Percentiles rank a stretch among this genome's conserved stretches.
These are phyloP conservation scores for Talaromyces amestolkiae DNA, from an alignment of 2,329 filamentous ascomycete genomes.

Conservation along the genomic window DNA sequence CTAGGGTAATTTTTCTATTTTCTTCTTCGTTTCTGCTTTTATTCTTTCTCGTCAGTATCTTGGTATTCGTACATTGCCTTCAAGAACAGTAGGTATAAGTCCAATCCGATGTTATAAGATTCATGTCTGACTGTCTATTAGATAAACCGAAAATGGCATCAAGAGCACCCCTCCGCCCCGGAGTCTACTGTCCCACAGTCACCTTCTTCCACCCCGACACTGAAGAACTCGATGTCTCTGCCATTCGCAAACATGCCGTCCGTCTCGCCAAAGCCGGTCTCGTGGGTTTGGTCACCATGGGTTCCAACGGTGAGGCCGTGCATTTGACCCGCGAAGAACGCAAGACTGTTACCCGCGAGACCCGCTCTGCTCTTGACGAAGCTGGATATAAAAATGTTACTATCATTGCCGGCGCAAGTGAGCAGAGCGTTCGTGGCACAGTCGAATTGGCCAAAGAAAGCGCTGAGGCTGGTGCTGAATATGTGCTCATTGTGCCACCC, in stretches of 20 bases:
- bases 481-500: conserved; percentile 74
- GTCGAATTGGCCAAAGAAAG: conserved; percentile 69
- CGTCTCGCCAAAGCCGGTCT: conserved; percentile 75
- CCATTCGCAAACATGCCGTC: conserved; percentile 76
- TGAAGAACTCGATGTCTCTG: conserved; percentile 77
- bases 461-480: conserved; percentile 70
- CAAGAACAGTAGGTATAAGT: not conserved
- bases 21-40: too few relatives aligned
- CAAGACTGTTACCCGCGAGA: conserved; percentile 69
- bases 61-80: not conserved
- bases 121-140: not conserved
- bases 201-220: conserved; percentile 84
- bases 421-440: conserved; percentile 78
- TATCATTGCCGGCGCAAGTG: conserved; percentile 77
- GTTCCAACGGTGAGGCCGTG: conserved; percentile 85
- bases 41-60: not conserved
- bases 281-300: conserved; percentile 79
- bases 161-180: conserved; percentile 66
- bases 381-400: conserved; percentile 74
- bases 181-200: conserved; percentile 86
- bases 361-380: conserved; percentile 75
- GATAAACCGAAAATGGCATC: not conserved
- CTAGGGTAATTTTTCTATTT: too few relatives aligned
- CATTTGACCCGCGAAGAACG: conserved; percentile 80
- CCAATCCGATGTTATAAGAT: too few relatives aligned